A percentile compares a stretch with the other conserved stretches of the same genome.
Evolutionary conservation across 305 asterid genomes (phyloP).

Genomic region (Andrographis paniculata): DNA sequence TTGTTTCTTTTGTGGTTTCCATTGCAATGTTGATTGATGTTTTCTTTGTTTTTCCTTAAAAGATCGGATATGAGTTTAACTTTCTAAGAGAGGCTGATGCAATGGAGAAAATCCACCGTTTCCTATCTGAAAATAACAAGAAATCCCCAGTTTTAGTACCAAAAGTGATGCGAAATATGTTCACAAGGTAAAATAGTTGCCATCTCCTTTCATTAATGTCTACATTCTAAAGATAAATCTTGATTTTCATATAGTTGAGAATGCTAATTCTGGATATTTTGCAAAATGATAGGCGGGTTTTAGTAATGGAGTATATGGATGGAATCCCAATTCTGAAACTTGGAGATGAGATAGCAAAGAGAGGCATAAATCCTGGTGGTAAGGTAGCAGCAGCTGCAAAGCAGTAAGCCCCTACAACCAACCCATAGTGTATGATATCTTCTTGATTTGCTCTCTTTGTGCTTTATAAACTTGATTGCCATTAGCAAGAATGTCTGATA

Average conservation of each 20-base stretch:
- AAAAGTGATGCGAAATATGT: slow-evolving; percentile 46
- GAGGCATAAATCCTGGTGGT: slow-evolving; percentile 91
- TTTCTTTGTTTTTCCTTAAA: slow-evolving; percentile 11
- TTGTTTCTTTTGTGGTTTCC: not conserved
- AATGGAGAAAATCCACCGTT: slow-evolving; percentile 72
- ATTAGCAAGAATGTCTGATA: no score
- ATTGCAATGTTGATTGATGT: not conserved
- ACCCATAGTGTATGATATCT: not conserved
- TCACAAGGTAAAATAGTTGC: slow-evolving; percentile 89
- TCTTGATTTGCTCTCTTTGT: not conserved
- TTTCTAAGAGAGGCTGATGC: slow-evolving; percentile 92
- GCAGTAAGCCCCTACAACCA: slow-evolving; percentile 74
- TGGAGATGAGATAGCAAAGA: slow-evolving; percentile 86
- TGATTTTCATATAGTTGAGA: no score
- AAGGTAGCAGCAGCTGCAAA: slow-evolving; percentile 89
- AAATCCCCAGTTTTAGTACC: slow-evolving; percentile 77
- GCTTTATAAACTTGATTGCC: not conserved
- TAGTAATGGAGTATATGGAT: slow-evolving; percentile 88
- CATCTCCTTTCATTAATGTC: no score
- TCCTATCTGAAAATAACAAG: slow-evolving; percentile 61
- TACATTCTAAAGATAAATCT: no score
- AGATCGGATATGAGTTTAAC: slow-evolving; percentile 94
- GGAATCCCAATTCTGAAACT: slow-evolving; percentile 90
- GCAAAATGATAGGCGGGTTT: slow-evolving; percentile 78
- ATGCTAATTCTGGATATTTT: no score